Evolutionary conservation across 345 rosid species (phyloP).

Genomic region (Eucalyptus cloeziana): DNA sequence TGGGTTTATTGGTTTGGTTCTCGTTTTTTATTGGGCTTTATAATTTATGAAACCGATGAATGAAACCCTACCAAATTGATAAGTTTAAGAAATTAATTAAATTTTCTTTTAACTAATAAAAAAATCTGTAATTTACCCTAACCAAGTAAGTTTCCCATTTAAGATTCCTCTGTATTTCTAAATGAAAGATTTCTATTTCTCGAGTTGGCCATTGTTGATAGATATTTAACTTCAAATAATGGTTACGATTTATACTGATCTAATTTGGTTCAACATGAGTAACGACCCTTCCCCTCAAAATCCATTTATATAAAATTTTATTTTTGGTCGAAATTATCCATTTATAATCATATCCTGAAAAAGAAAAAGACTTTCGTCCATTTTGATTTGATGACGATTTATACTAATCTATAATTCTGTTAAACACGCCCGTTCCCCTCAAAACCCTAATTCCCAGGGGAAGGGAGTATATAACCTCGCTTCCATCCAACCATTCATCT

Average conservation of each 20-base stretch:
- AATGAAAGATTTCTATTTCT: not conserved
- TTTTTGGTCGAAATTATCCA: no score
- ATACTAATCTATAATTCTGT: not conserved
- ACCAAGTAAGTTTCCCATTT: not conserved
- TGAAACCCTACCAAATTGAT: not conserved
- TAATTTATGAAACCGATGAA: not conserved
- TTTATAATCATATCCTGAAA: no score
- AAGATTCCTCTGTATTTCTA: fast-evolving
- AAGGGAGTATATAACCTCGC: not conserved
- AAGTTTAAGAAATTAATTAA: not conserved
- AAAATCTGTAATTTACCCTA: not conserved
- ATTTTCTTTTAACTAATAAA: not conserved
- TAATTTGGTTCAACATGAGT: not conserved
- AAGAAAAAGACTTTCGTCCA: not conserved
- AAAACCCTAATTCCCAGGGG: not conserved
- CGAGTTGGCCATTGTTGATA: fast-evolving
- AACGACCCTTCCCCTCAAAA: not conserved
- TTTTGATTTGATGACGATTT: not conserved
- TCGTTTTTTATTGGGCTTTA: not conserved
- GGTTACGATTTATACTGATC: not conserved
- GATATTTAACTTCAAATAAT: not conserved
- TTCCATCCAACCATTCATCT: not conserved
- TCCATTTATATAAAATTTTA: no score
- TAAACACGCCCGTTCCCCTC: not conserved
- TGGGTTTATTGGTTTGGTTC: not conserved